A percentile compares a stretch with the other conserved stretches of the same genome.
Evolutionary conservation across 345 rosid species (phyloP).

Genomic region (Ailanthus altissimus): DNA sequence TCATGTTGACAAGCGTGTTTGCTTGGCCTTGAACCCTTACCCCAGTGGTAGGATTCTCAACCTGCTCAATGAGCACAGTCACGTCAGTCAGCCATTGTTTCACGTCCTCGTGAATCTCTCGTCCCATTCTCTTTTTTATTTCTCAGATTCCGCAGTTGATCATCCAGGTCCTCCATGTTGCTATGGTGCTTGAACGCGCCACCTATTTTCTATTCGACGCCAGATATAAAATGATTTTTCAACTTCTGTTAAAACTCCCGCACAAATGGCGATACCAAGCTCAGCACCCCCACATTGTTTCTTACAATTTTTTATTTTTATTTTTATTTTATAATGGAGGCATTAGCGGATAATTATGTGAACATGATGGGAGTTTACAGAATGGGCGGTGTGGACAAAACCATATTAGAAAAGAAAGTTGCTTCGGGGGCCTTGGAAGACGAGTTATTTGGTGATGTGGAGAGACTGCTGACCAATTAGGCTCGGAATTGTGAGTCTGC

Average conservation of each 20-base stretch:
- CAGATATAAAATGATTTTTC: neutral
- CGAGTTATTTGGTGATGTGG: conserved; percentile 13
- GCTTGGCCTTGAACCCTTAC: neutral
- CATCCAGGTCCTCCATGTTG: neutral
- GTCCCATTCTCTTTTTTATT: neutral
- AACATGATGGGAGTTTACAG: conserved; percentile 25
- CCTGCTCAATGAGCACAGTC: neutral
- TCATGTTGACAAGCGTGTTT: conserved; percentile 7
- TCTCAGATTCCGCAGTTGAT: neutral
- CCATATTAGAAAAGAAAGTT: conserved; percentile 19
- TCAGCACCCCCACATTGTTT: neutral
- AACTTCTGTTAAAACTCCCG: neutral
- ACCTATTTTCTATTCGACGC: neutral
- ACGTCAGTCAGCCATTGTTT: neutral
- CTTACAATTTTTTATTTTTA: neutral
- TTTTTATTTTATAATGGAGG: neutral
- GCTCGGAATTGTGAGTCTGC: too few relatives aligned
- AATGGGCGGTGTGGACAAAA: conserved; percentile 24
- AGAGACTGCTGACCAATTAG: too few relatives aligned
- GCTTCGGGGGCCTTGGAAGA: neutral
- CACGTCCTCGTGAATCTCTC: conserved; percentile 12
- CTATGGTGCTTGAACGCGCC: neutral
- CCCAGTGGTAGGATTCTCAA: neutral
- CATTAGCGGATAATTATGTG: neutral
- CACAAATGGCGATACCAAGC: neutral